phyloP scores from a whole-genome alignment of 1,139 yeast genomes.

The Geotrichum aggregatum region DNA sequence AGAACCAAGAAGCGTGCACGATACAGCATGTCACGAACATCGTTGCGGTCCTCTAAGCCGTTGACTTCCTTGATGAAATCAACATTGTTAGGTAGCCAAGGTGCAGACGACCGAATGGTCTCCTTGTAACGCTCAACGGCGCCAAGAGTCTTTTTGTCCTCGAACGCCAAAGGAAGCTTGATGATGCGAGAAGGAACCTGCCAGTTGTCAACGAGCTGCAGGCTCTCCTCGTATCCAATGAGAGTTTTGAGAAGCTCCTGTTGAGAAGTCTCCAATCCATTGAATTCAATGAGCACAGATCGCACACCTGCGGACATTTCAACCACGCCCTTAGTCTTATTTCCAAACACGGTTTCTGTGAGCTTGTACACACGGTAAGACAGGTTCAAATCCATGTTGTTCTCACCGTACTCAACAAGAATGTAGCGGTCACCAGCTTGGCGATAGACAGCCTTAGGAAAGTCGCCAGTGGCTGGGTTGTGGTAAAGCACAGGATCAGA shows the following conservation, averaged over 20 bases:
- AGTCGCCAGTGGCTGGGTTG: constrained; percentile 44
- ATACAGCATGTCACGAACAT: constrained; percentile 78
- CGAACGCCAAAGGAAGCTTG: constrained; percentile 93
- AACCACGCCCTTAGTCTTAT: constrained; percentile 66
- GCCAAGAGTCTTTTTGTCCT: constrained; percentile 79
- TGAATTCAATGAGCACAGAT: constrained; percentile 82
- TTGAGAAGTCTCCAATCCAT: constrained; percentile 57
- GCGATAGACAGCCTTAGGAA: constrained; percentile 78
- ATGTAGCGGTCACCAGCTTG: constrained; percentile 96
- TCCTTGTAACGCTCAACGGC: constrained; percentile 90
- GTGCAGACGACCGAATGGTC: constrained; percentile 88
- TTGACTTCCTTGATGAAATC: constrained; percentile 89
- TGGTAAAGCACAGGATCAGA: constrained; percentile 51
- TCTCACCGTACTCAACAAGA: constrained; percentile 88
- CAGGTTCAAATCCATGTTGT: constrained; percentile 75
- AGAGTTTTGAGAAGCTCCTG: constrained; percentile 56
- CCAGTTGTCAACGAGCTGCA: constrained; percentile 75
- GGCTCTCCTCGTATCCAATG: constrained; percentile 69
- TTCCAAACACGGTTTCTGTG: constrained; percentile 58
- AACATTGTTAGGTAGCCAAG: constrained; percentile 96
- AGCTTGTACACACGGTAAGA: constrained; percentile 81
- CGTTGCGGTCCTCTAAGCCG: constrained; percentile 62
- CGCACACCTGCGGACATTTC: constrained; percentile 98
- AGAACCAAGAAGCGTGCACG: constrained; percentile 85
- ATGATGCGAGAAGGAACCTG: constrained; percentile 74